Evolutionary conservation across 2,329 filamentous ascomycete genomes (phyloP), one percentile per base, ranked within the genome.

Genomic region (Fusarium metavorans): DNA sequence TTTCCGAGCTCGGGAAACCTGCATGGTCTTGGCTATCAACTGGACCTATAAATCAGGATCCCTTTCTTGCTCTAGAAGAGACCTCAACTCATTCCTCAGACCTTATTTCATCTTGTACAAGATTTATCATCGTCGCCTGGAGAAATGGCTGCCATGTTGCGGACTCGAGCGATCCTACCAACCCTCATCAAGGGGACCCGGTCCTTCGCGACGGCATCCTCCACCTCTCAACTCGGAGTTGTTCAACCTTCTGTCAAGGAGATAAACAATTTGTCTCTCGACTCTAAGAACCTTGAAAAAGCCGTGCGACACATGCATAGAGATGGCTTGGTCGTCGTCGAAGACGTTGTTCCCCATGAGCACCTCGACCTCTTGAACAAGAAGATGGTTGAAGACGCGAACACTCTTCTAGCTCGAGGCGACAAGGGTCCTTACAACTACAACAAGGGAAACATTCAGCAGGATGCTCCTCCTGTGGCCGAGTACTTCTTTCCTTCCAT

Each of bases 361-460:
- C 78, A 86, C n/a, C 80, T 92, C 4, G 88, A 92, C 74, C 75
- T 77, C 8, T 81, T 92, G 41, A 92, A 92, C 75, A 71, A 75
- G 54, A 89, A 87, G 72, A 92, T 92, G 90, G 84, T 89, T 1
- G 39, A 87, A 54, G 90, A 92, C 77, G 90, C 90, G 2, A 83
- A 83, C 3, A 76, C 80, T 5, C 82, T 92, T 3, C 87, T 88
- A 66, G 83, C 82, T 1, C 81, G 84, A 35, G 88, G 89, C 2
- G 85, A 90, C 23, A 84, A 89, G 18, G 86, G 87, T 0, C 89
- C 88, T 0, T 92, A 87, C 83, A 92, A 92, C 74, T 92, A 92
- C 77, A 91, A 92, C 76, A 86, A 86, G 57, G 89, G 88, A 2
- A 92, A 91, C 71, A 83, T 91, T 37, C 90, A 92, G 71, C 90